phyloP scores from a whole-genome alignment of 2,329 filamentous ascomycete genomes.

The Pseudogymnoascus sp. region DNA sequence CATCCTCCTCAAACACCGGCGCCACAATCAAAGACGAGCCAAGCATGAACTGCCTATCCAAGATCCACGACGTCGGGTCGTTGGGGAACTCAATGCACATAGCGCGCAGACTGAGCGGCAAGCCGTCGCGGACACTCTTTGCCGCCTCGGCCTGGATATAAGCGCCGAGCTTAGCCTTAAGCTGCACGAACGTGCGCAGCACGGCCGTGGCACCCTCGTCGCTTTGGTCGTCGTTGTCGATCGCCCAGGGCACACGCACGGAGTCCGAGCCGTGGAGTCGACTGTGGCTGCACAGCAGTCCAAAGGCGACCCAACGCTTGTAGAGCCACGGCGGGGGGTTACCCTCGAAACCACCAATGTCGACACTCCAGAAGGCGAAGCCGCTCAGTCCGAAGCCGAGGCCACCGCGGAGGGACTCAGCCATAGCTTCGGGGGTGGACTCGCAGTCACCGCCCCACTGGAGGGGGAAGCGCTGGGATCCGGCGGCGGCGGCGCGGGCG shows the following conservation, averaged over 20 bases:
- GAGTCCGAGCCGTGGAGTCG: constrained; percentile 50
- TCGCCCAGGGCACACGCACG: constrained; percentile 56
- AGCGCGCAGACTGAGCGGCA: constrained; percentile 45
- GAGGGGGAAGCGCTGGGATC: constrained; percentile 49
- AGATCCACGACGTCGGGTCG: constrained; percentile 47
- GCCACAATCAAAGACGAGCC: constrained; percentile 47
- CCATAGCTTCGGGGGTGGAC: constrained; percentile 52
- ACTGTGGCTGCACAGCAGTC: constrained; percentile 50
- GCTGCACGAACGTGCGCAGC: constrained; percentile 34
- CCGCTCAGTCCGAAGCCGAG: constrained; percentile 47
- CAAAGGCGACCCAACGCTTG: constrained; percentile 57
- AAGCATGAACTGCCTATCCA: constrained; percentile 55
- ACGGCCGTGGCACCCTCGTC: constrained; percentile 40
- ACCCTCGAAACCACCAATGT: constrained; percentile 56
- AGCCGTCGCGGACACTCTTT: constrained; percentile 39
- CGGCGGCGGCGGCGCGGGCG: constrained; percentile 48
- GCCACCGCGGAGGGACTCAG: constrained; percentile 51
- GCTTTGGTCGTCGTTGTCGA: constrained; percentile 44
- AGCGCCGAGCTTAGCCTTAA: constrained; percentile 49
- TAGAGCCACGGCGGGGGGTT: constrained; percentile 49
- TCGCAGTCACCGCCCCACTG: constrained; percentile 57
- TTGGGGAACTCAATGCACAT: constrained; percentile 53
- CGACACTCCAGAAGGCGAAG: constrained; percentile 52
- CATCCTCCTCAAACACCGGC: constrained; percentile 48
- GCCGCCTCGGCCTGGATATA: constrained; percentile 47